phyloP scores from a whole-genome alignment of 768 basidiomycete species.

The Mycena sanguinolenta region DNA sequence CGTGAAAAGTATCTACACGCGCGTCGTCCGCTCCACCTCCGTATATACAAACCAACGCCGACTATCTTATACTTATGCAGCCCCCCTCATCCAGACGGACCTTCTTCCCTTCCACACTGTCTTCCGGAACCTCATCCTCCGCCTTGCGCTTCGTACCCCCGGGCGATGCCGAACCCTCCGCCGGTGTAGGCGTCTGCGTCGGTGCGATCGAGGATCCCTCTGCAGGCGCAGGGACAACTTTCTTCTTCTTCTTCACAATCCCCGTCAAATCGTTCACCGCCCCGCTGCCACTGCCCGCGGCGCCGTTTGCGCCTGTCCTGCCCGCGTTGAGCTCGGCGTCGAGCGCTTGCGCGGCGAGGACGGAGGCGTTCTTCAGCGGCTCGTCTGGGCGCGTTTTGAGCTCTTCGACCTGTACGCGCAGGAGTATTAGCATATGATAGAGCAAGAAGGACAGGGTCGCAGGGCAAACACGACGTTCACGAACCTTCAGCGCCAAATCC shows the following conservation, averaged over 20 bases:
- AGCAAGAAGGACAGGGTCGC: too few species aligned
- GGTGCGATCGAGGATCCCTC: slow-evolving; percentile 42
- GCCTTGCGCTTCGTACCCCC: slow-evolving; percentile 75
- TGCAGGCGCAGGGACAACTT: slow-evolving; percentile 48
- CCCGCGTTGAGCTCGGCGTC: slow-evolving; percentile 76
- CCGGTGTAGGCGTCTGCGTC: background rate
- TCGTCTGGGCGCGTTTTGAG: slow-evolving; percentile 85
- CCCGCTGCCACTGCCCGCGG: slow-evolving; percentile 37
- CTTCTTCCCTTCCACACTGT: slow-evolving; percentile 68
- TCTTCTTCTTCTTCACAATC: slow-evolving; percentile 92
- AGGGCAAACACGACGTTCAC: slow-evolving; percentile 27
- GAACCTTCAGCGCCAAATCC: slow-evolving; percentile 88
- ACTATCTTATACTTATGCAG: background rate
- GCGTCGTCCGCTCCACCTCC: background rate
- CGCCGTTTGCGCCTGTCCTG: slow-evolving; percentile 49
- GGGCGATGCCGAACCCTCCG: slow-evolving; percentile 22
- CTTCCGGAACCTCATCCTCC: slow-evolving; percentile 61
- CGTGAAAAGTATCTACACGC: too few species aligned
- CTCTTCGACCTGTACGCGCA: slow-evolving; percentile 84
- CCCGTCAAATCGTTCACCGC: slow-evolving; percentile 86
- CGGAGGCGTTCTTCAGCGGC: slow-evolving; percentile 68
- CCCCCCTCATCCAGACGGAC: slow-evolving; percentile 61
- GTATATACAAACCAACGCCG: background rate
- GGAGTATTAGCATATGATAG: background rate
- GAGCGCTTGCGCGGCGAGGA: slow-evolving; percentile 76